Base-by-base conservation (phyloP, 371 early-diverging fungal species). In the Rhizopus sp. region DNA sequence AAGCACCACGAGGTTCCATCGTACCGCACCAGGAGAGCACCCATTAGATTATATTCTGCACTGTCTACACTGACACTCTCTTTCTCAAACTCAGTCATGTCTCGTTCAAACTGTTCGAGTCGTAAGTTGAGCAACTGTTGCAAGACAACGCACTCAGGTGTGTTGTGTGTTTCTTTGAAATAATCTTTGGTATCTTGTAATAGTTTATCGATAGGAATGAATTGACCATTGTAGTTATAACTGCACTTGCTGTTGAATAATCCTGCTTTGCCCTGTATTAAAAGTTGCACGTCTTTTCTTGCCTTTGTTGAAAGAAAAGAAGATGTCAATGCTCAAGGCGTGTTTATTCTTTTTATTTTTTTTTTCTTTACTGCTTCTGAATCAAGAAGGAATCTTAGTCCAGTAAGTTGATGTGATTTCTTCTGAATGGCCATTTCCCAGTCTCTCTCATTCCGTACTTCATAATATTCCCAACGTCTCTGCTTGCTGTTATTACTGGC, bases 21-120 rank as follows among this genome's bases (percentile, higher is more conserved):
- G 35, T 72, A 60, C 3, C 64, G 61, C 16, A 59, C 62, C 73
- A 77, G 69, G 23, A 77, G 41, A 7, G 66, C 77, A 9, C 74
- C 78, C 65, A 74, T 64, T 17, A 77, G 41, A 16, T 64, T 51
- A 55, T 69, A 74, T 42, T 69, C 63, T n/a, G 64, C 34, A 15
- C 52, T 23, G n/a, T 60, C 66, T 17, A 62, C 33, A 3, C 51
- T 41, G 41, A 37, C 45, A 6, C 50, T 42, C 7, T 60, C 50
- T n/a, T 54, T 32, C 35, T 60, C 42, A 32, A 54, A 50, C 9
- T 8, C 10, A 9, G 31, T 30, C 7, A 46, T 60, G 40, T 75
- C 64, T 0, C 39, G 23, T 10, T 49, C 15, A 42, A 51, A 69
- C 40, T 63, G 60, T 7, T 65, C 57, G 17, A 68, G 31, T 31